Evolutionary conservation across 2,329 filamentous ascomycete genomes (phyloP).

Genomic region (Alternaria sp.): DNA sequence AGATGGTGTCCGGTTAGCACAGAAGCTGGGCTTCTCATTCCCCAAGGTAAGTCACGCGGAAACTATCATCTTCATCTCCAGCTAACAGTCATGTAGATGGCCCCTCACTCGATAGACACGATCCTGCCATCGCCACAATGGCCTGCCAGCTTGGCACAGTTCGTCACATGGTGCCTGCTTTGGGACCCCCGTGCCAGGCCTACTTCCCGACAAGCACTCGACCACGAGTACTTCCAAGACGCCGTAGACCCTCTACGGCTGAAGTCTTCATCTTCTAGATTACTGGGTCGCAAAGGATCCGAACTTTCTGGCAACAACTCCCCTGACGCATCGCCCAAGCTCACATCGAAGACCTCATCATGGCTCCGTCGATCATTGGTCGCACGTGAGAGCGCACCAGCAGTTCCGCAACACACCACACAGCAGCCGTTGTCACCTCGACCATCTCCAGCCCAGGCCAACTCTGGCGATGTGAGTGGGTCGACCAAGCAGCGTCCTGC

Average conservation of each 20-base stretch:
- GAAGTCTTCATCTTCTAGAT: constrained; percentile 85
- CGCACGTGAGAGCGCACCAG: constrained; percentile 72
- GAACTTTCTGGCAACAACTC: constrained; percentile 71
- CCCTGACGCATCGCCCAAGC: constrained; percentile 62
- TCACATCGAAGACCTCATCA: constrained; percentile 79
- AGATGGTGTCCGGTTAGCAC: constrained; percentile 87
- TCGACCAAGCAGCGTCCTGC: constrained; percentile 62
- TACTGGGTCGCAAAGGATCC: constrained; percentile 89
- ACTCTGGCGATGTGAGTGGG: constrained; percentile 52
- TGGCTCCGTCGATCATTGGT: constrained; percentile 98
- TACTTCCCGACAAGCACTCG: constrained; percentile 90
- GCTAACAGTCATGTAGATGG: constrained; percentile 74
- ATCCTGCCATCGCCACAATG: constrained; percentile 90
- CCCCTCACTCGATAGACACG: constrained; percentile 93
- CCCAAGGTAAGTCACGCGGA: constrained; percentile 66
- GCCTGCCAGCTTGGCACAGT: constrained; percentile 85
- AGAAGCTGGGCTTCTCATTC: constrained; percentile 97
- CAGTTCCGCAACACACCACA: constrained; percentile 56
- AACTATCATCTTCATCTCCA: background rate
- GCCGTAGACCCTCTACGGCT: constrained; percentile 89
- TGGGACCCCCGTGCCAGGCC: constrained; percentile 95
- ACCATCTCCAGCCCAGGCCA: constrained; percentile 52
- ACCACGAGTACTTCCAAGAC: constrained; percentile 93
- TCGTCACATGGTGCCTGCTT: constrained; percentile 98
- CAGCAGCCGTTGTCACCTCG: constrained; percentile 51